Percentiles rank a stretch among this genome's conserved stretches.
phyloP scores from a whole-genome alignment of 2,329 filamentous ascomycete species.

The Alternaria sp. region DNA sequence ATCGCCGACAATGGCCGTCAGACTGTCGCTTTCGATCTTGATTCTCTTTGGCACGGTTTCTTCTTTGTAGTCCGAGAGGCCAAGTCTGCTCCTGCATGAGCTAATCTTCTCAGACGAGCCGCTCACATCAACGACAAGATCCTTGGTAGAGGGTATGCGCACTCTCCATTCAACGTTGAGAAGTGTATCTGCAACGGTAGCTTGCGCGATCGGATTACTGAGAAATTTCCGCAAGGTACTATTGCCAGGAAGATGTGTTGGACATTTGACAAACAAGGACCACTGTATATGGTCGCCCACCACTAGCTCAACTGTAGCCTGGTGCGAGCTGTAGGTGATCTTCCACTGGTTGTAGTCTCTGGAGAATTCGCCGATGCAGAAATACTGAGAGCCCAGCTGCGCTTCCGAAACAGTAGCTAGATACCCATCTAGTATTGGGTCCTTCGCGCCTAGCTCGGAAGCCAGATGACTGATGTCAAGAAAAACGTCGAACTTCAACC shows the following conservation, averaged over 20 bases:
- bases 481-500: conserved; percentile 32
- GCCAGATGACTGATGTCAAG: conserved; percentile 11
- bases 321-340: conserved; percentile 52
- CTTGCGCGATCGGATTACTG: conserved; percentile 32
- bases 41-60: conserved; percentile 58
- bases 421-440: conserved; percentile 14
- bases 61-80: conserved; percentile 49
- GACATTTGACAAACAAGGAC: conserved; percentile 58
- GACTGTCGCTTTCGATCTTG: conserved; percentile 49
- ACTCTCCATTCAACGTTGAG: conserved; percentile 37
- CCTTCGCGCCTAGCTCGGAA: not conserved
- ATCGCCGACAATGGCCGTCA: conserved; percentile 56
- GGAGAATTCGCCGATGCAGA: conserved; percentile 28
- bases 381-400: conserved; percentile 17
- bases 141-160: conserved; percentile 23
- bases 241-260: conserved; percentile 48
- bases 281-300: conserved; percentile 55
- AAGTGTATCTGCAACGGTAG: conserved; percentile 14
- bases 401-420: conserved; percentile 17
- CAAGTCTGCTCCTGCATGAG: conserved; percentile 51
- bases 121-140: conserved; percentile 26
- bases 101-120: conserved; percentile 27
- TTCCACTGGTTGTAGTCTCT: conserved; percentile 52
- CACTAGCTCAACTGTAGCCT: conserved; percentile 52
- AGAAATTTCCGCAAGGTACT: conserved; percentile 56